Base-by-base conservation (phyloP, 192 early-diverging fungal species). In the Backusella tarrabulga region DNA sequence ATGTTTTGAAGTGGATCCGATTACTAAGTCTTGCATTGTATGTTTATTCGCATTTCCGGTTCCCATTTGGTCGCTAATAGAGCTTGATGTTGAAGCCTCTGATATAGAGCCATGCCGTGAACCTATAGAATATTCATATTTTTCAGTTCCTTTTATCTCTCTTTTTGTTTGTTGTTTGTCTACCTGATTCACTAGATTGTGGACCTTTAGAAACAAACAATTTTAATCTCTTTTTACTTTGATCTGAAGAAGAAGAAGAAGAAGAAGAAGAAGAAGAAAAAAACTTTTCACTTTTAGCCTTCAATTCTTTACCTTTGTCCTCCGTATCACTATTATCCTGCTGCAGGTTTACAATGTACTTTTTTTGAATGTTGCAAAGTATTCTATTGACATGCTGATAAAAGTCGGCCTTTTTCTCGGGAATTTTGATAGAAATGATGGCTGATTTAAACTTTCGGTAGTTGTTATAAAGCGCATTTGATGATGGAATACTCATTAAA, bases 231-330 rank as follows among this genome's bases (percentile, higher is more conserved):
- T 63, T 63, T 63, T 63, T 29, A 63, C 23, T 12, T 29, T 4
- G 11, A 63, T 63, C 56, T 14, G 23, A 63, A 63, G 56, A 63
- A 11, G 21, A 54, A 54, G 52, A n/a, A 54, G 21, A 56, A 56
- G 52, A 56, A 56, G 52, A 56, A 54, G 52, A n/a, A 54, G 21
- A 56, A 56, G 52, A 56, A 56, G 52, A 56, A 56, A 21, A 56
- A 23, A n/a, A 12, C 1, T 23, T 29, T 26, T 9, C 3, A 26
- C 29, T 63, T 63, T 63, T 63, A 26, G 56, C 26, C 56, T 63
- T 23, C 21, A 29, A 63, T 4, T 26, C 56, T 63, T 63, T 63
- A 63, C 56, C 56, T 63, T 63, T 63, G 3, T 11, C 56, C 6
- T 50, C 9, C 5, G 3, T 11, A 12, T 60, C 8, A 7, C 26